Evolutionary conservation across 2,329 filamentous ascomycete genomes (phyloP), one percentile per base, ranked within the genome.

Genomic region (Colletotrichum magnum): DNA sequence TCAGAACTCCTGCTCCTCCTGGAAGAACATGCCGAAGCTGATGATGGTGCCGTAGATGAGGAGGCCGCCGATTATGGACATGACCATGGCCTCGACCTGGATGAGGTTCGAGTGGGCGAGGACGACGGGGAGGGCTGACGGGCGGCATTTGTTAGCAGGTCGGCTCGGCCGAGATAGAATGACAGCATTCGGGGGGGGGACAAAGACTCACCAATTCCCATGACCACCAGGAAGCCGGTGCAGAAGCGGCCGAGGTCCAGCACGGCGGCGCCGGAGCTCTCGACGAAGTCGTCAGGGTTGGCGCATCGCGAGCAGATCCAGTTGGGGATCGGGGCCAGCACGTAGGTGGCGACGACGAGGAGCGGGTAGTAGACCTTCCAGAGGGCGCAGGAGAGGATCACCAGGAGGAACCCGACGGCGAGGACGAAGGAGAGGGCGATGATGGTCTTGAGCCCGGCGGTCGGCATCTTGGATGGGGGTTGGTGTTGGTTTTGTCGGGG

Each of bases 351-450:
- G 72, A 99, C 96, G 75, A 99, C 96, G 73, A 98, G 90, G 72
- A 99, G 90, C 64, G 96, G 94, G 77, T 96, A 94, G 89, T 97
- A 99, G 83, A 94, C 94, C 79, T 95, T 89, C 89, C 93, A 99
- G 74, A 99, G 90, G 58, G 96, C 96, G 79, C 95, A 97, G 72
- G 95, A 98, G 77, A 99, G 93, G 82, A 99, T 99, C 75, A 98
- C 96, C 75, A 99, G 94, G 77, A 99, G 93, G 85, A 99, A 99
- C 76, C 96, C 96, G 77, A 99, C 96, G 75, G 96, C 96, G 74
- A 99, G 94, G 80, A 99, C 96, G 84, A 99, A 99, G 79, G 96
- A 98, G 75, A 99, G 93, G 73, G 94, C 94, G 82, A 99, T 99
- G 84, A 99, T 99, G 75, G 96, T 99, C 86, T 98, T 98, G 78